Base-by-base conservation (phyloP, 768 basidiomycete species). In the Russula compacta region DNA sequence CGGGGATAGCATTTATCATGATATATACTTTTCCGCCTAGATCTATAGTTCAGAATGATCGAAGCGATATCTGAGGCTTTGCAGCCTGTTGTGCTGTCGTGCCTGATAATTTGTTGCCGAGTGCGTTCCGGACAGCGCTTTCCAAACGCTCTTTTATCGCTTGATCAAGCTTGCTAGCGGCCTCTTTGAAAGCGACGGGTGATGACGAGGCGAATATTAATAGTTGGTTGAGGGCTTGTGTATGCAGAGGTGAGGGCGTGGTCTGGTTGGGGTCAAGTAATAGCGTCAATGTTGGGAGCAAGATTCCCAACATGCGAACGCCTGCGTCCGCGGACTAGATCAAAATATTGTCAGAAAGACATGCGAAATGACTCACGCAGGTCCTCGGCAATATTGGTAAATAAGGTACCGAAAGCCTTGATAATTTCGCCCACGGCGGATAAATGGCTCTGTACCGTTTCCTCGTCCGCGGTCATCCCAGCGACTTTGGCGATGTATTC, bases 401-500 rank as follows among this genome's bases (percentile, higher is more conserved):
- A 62, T 33, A 66, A 64, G 21, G 57, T 44, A n/a, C 64, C 64
- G 24, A 97, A 85, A 10, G 89, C 84, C 71, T 86, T 94, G 80
- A 91, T 82, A 12, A 91, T 82, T 72, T 98, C 94, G 7, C 82
- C 83, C 1, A 90, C 75, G 2, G 84, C 86, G 14, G 81, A 78
- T 12, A 78, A 71, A 29, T 86, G 81, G n/a, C 75, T 67, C 42
- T 88, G 85, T 0, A 79, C 73, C 29, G 85, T 69, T 0, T 76
- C 74, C 7, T 78, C 79, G 48, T 88, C 85, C 58, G 79, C 80
- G n/a, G 83, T 75, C 14, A 76, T 72, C 1, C 83, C 81, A 0
- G 88, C 83, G 38, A 86, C 78, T 61, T 81, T 84, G 10, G 87
- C 86, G 32, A 94, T 74, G 67, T 85, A 90, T 63, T 84, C 85